Conservation (phyloP, 2,329 filamentous ascomycete genomes). For the Pochonia chlamydosporia region DNA sequence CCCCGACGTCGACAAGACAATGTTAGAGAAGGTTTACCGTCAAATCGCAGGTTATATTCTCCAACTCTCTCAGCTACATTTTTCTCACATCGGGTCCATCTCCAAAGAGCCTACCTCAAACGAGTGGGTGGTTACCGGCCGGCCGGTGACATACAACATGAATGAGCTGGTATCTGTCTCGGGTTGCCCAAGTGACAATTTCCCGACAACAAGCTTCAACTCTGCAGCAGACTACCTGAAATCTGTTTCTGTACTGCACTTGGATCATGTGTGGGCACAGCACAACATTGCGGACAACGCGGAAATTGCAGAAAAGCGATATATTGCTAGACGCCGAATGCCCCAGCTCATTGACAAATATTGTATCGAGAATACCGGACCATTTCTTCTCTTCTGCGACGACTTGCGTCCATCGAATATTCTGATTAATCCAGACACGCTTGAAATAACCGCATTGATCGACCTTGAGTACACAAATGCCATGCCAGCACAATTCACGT, state of each 20-base stretch:
- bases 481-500: constrained; percentile 31
- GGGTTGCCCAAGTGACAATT: constrained; percentile 21
- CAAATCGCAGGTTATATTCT: constrained; percentile 20
- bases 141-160: constrained; percentile 35
- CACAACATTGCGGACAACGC: constrained; percentile 24
- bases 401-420: constrained; percentile 33
- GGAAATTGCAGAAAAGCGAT: constrained; percentile 21
- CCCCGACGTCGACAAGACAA: constrained; percentile 16
- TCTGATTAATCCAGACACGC: constrained; percentile 28
- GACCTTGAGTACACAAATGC: constrained; percentile 36
- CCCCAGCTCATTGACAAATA: constrained; percentile 24
- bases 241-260: constrained; percentile 19
- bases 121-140: constrained; percentile 23
- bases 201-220: constrained; percentile 24
- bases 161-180: constrained; percentile 28
- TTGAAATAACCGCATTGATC: constrained; percentile 29
- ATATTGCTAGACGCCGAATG: constrained; percentile 27
- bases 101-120: constrained; percentile 15
- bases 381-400: constrained; percentile 32
- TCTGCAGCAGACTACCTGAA: constrained; percentile 24
- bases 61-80: constrained; percentile 23
- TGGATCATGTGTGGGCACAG: constrained; percentile 21
- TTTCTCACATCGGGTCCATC: constrained; percentile 28
- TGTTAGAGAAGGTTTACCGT: constrained; percentile 15
- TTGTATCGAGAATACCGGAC: constrained; percentile 22